phyloP scores from a whole-genome alignment of 163 green algal genomes.

The Chloromonas sp. region DNA sequence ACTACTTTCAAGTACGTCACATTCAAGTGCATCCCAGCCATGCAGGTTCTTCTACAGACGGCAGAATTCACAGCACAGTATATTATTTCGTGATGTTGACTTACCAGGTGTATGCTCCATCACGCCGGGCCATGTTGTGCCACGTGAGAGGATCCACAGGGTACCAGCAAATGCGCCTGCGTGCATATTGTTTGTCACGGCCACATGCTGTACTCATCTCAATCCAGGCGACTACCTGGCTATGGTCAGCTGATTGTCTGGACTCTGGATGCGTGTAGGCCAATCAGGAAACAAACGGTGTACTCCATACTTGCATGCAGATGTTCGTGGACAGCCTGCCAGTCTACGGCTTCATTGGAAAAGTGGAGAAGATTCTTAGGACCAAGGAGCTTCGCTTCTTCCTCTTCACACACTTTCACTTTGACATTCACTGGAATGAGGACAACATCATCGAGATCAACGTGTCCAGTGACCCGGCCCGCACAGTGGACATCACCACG shows the following conservation, averaged over 20 bases:
- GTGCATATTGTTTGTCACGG: too few species aligned
- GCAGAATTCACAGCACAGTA: too few species aligned
- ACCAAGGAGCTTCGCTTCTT: constrained; percentile 39
- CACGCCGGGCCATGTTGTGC: too few species aligned
- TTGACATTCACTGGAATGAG: constrained; percentile 92
- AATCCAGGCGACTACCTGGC: too few species aligned
- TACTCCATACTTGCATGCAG: constrained; percentile 29
- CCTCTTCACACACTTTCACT: constrained; percentile 97
- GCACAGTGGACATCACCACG: constrained; percentile 81
- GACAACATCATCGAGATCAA: constrained; percentile 92
- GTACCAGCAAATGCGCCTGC: too few species aligned
- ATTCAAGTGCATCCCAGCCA: neutral
- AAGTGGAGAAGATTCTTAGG: constrained; percentile 63
- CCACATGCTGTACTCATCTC: too few species aligned
- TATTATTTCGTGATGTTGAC: too few species aligned
- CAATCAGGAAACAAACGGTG: neutral
- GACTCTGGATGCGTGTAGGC: neutral
- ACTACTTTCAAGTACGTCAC: constrained; percentile 87
- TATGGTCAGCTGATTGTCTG: too few species aligned
- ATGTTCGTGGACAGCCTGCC: constrained; percentile 97
- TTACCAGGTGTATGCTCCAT: too few species aligned
- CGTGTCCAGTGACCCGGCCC: constrained; percentile 73
- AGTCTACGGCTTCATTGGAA: constrained; percentile 97
- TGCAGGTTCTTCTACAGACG: too few species aligned
- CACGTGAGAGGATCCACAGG: too few species aligned